phyloP scores from a whole-genome alignment of 371 early-diverging fungal genomes.

The Apophysomyces ossiformis region DNA sequence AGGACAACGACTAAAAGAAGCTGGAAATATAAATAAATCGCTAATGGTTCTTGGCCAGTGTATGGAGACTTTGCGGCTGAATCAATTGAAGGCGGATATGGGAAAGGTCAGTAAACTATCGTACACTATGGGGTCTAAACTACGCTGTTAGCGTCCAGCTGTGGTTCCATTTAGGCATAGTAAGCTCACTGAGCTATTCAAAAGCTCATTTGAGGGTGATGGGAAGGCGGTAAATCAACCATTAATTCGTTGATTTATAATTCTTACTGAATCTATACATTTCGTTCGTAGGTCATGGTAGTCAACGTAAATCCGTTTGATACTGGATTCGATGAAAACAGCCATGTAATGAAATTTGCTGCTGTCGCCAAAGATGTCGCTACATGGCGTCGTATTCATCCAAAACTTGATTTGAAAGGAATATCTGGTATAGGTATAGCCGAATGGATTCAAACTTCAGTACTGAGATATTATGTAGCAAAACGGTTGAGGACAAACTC shows the following conservation, averaged over 20 bases:
- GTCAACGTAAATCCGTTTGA: conserved; percentile 75
- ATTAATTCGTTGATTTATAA: neutral
- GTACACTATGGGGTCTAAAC: neutral
- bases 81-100: conserved; percentile 51
- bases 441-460: neutral
- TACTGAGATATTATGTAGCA: conserved; percentile 13
- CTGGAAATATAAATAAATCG: conserved; percentile 93
- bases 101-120: conserved; percentile 35
- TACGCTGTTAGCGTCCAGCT: conserved; percentile 34
- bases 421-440: conserved; percentile 30
- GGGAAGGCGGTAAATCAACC: conserved; percentile 56
- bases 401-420: conserved; percentile 42
- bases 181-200: conserved; percentile 73
- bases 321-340: conserved; percentile 65
- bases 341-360: conserved; percentile 72
- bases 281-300: conserved; percentile 49
- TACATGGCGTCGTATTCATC: conserved; percentile 49
- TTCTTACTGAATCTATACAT: neutral
- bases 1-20: conserved; percentile 88
- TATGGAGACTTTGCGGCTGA: conserved; percentile 66
- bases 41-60: conserved; percentile 95
- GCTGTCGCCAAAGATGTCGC: conserved; percentile 68
- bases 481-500: conserved; percentile 24
- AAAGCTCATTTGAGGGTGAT: conserved; percentile 70
- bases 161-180: conserved; percentile 75